A percentile compares a stretch with the other conserved stretches of the same genome.
Conservation (phyloP, 208 protist species). For the Trypanosoma avium region DNA sequence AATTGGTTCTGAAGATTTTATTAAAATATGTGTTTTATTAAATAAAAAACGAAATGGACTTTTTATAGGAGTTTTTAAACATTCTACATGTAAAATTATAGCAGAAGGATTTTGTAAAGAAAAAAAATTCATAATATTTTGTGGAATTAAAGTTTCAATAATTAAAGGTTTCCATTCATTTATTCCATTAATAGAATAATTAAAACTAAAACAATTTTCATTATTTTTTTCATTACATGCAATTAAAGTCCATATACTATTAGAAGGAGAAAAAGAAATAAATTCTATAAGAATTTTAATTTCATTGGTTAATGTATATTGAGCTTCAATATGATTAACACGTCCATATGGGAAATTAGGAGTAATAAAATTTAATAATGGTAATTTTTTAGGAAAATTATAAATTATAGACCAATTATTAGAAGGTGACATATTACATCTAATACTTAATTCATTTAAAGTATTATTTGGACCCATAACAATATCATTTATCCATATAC, state of each 20-base stretch:
- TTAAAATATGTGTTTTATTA: background rate
- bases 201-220: background rate
- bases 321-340: background rate
- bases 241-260: background rate
- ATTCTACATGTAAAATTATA: background rate
- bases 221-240: background rate
- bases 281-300: background rate
- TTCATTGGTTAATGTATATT: background rate
- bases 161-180: background rate
- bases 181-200: background rate
- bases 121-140: background rate
- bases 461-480: background rate
- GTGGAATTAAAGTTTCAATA: background rate
- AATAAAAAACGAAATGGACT: background rate
- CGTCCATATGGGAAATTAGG: background rate
- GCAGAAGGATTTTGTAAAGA: background rate
- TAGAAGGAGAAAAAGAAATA: background rate
- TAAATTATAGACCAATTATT: background rate
- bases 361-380: background rate
- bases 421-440: background rate
- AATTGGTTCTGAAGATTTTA: background rate
- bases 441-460: background rate
- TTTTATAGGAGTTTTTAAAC: background rate
- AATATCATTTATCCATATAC: slow-evolving; percentile 1
- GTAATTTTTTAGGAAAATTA: background rate